Evolutionary conservation across 2,329 filamentous ascomycete genomes (phyloP).

Genomic region (Hymenoscyphus scutula): DNA sequence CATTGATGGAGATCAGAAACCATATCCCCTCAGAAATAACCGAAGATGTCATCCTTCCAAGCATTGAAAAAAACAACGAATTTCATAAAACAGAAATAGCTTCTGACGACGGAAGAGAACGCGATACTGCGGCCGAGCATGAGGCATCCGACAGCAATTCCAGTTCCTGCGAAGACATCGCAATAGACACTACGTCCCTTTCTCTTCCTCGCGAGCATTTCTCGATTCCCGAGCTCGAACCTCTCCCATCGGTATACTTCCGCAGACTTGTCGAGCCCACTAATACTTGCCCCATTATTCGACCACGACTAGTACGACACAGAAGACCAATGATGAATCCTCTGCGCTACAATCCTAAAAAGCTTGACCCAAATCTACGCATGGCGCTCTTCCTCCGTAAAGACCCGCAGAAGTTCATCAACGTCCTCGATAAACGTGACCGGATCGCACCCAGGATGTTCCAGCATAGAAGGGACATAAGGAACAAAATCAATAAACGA

Average conservation of each 20-base stretch:
- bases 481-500: not conserved
- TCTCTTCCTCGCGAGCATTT: not conserved
- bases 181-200: not conserved
- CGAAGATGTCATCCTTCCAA: not conserved
- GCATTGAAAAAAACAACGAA: not conserved
- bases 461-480: not conserved
- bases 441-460: not conserved
- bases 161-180: not conserved
- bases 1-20: slow-evolving; percentile 1
- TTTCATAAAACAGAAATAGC: not conserved
- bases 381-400: not conserved
- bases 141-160: not conserved
- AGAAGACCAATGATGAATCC: not conserved
- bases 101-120: not conserved
- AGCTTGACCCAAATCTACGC: not conserved
- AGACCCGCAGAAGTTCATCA: not conserved
- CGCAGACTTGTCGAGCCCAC: no score
- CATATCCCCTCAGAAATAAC: not conserved
- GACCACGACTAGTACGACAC: not conserved
- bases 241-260: no score
- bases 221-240: not conserved
- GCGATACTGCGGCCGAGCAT: not conserved
- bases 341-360: not conserved
- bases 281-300: not conserved
- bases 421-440: not conserved